phyloP scores from a whole-genome alignment of 2,329 filamentous ascomycete species.

The Trichoderma cornu-damae region DNA sequence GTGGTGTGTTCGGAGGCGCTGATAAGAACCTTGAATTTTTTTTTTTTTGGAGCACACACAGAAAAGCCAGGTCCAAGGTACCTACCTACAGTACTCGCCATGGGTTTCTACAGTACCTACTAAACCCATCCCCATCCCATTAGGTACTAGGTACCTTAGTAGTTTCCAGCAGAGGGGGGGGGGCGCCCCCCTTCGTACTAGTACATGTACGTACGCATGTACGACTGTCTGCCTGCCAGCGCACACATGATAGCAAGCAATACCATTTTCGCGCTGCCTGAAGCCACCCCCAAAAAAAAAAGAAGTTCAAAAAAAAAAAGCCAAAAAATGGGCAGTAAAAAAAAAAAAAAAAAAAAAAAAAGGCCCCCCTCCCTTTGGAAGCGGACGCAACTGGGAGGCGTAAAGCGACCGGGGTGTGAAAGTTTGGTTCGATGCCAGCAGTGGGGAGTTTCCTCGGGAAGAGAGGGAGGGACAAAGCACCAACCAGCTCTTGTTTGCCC shows the following conservation, averaged over 20 bases:
- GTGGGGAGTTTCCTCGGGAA: constrained; percentile 17
- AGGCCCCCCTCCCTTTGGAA: not conserved
- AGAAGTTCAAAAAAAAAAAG: not conserved
- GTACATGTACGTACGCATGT: too few relatives aligned
- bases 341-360: too few relatives aligned
- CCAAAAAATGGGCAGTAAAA: not conserved
- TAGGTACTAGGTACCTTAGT: too few relatives aligned
- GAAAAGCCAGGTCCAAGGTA: too few relatives aligned
- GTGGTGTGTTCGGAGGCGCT: not conserved
- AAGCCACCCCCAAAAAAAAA: too few relatives aligned
- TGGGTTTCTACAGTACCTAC: not conserved
- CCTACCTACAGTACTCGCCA: not conserved
- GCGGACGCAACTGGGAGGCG: not conserved
- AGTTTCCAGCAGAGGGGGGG: too few relatives aligned
- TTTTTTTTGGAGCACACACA: too few relatives aligned
- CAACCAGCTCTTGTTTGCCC: constrained; percentile 18
- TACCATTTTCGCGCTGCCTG: not conserved
- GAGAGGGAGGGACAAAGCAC: constrained; percentile 8
- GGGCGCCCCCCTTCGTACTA: too few relatives aligned
- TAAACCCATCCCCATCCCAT: too few relatives aligned
- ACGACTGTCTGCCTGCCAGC: constrained; percentile 1
- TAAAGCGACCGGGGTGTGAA: not conserved
- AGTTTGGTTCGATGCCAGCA: not conserved
- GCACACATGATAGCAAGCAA: constrained; percentile 6
- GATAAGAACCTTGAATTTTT: too few relatives aligned